Conservation (phyloP, 2,329 filamentous ascomycete species). For the Cladosporium sp. region DNA sequence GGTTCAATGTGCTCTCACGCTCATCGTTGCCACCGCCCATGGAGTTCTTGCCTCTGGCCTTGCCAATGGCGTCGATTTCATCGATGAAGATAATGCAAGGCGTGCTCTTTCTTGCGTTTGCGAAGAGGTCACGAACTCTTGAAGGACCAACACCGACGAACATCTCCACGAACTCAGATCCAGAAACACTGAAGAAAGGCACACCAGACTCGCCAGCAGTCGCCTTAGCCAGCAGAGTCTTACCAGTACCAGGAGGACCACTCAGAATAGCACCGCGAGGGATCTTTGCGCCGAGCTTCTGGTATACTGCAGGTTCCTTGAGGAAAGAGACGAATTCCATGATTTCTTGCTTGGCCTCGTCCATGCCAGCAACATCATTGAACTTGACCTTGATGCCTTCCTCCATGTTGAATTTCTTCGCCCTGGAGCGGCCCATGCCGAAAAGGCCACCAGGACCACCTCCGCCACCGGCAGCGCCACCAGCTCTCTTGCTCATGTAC, state of each 20-base stretch:
- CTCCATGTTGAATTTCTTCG: slow-evolving; percentile 97
- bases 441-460: slow-evolving; percentile 74
- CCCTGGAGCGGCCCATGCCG: slow-evolving; percentile 90
- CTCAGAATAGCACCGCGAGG: slow-evolving; percentile 94
- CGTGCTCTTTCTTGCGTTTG: slow-evolving; percentile 89
- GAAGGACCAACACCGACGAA: slow-evolving; percentile 98
- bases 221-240: slow-evolving; percentile 93
- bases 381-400: slow-evolving; percentile 96
- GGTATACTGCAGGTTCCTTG: slow-evolving; percentile 86
- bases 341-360: slow-evolving; percentile 96
- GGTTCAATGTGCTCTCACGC: slow-evolving; percentile 92
- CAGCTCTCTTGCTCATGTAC: slow-evolving; percentile 72
- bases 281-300: slow-evolving; percentile 94
- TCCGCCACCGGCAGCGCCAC: slow-evolving; percentile 55
- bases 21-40: slow-evolving; percentile 93
- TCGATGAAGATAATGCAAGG: slow-evolving; percentile 99
- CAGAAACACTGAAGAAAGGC: slow-evolving; percentile 96
- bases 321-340: slow-evolving; percentile 99
- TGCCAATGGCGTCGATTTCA: slow-evolving; percentile 96
- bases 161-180: slow-evolving; percentile 99
- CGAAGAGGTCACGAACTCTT: slow-evolving; percentile 88
- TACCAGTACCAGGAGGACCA: slow-evolving; percentile 97
- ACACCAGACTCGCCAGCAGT: slow-evolving; percentile 96
- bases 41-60: slow-evolving; percentile 75
- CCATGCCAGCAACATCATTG: slow-evolving; percentile 92